phyloP scores from a whole-genome alignment of 176 grass and related monocot genomes.

The Oryza glumipatula region DNA sequence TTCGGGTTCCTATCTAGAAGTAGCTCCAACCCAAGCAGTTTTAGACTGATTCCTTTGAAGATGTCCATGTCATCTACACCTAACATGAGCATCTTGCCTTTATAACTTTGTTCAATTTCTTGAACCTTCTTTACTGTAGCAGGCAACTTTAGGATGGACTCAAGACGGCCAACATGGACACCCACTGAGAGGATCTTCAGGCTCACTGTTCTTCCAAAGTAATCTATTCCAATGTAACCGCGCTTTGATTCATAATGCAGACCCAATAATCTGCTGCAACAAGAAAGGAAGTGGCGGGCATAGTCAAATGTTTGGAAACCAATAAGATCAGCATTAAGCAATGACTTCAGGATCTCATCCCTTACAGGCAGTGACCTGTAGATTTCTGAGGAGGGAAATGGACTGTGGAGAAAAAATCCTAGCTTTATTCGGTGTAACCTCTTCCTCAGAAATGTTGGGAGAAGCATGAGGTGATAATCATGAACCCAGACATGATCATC shows the following conservation, averaged over 20 bases:
- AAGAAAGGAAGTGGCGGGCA: conserved; percentile 90
- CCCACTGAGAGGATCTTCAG: conserved; percentile 90
- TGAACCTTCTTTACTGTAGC: conserved; percentile 64
- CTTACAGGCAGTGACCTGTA: conserved; percentile 91
- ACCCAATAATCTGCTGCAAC: conserved; percentile 85
- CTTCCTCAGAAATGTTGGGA: conserved; percentile 91
- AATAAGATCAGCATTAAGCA: conserved; percentile 96
- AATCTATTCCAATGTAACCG: conserved; percentile 89
- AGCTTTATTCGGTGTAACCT: conserved; percentile 76
- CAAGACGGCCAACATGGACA: conserved; percentile 72
- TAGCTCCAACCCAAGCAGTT: conserved; percentile 73
- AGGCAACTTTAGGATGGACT: conserved; percentile 72
- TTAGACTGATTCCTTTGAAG: conserved; percentile 91
- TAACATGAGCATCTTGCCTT: conserved; percentile 73
- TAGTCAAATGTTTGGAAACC: conserved; percentile 98
- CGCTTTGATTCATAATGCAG: conserved; percentile 89
- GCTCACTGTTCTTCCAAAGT: conserved; percentile 81
- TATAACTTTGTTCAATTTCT: conserved; percentile 74
- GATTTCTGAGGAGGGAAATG: conserved; percentile 88
- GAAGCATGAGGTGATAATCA: conserved; percentile 98
- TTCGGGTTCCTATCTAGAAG: conserved; percentile 72
- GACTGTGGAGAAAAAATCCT: conserved; percentile 87
- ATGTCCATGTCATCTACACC: conserved; percentile 92
- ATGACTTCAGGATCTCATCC: conserved; percentile 86
- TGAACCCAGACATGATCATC: conserved; percentile 96